These are phyloP conservation scores for Tulasnella sp. DNA, from an alignment of 768 basidiomycete species.

Conservation along the genomic window DNA sequence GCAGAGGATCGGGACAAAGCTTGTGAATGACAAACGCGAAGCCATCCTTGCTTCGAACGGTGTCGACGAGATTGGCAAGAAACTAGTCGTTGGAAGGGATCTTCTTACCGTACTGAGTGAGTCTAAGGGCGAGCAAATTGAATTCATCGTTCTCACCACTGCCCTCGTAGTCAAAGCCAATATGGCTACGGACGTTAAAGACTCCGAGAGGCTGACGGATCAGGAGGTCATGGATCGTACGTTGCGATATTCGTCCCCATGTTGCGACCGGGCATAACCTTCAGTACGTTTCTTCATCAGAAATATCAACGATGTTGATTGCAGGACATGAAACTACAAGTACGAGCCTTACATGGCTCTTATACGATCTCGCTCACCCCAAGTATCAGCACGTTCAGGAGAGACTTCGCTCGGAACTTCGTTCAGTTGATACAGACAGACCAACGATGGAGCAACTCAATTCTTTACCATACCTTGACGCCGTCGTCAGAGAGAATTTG, in stretches of 20 bases:
- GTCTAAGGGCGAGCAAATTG: slow-evolving; percentile 41
- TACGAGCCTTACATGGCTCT: slow-evolving; percentile 59
- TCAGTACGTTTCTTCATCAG: slow-evolving; percentile 42
- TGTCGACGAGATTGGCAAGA: neutral
- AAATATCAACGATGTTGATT: slow-evolving; percentile 63
- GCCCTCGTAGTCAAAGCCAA: slow-evolving; percentile 41
- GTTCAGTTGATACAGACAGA: slow-evolving; percentile 39
- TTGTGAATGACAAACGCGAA: slow-evolving; percentile 13
- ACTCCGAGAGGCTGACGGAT: slow-evolving; percentile 44
- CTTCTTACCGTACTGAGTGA: slow-evolving; percentile 19
- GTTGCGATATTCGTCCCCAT: neutral
- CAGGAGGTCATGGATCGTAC: slow-evolving; percentile 43
- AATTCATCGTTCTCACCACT: slow-evolving; percentile 53
- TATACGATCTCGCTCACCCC: slow-evolving; percentile 55
- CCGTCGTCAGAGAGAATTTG: slow-evolving; percentile 38
- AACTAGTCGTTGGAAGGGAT: slow-evolving; percentile 18
- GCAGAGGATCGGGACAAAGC: slow-evolving; percentile 9
- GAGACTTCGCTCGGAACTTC: slow-evolving; percentile 63
- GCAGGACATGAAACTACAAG: slow-evolving; percentile 63
- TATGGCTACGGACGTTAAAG: slow-evolving; percentile 44
- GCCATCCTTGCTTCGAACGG: slow-evolving; percentile 10
- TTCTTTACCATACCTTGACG: slow-evolving; percentile 43
- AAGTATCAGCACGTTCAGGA: slow-evolving; percentile 54
- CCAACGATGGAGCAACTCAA: slow-evolving; percentile 40
- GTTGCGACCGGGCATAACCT: neutral